These are phyloP conservation scores for Gynochthodes officinalis DNA, from an alignment of 257 asterid genomes.

Conservation along the genomic window DNA sequence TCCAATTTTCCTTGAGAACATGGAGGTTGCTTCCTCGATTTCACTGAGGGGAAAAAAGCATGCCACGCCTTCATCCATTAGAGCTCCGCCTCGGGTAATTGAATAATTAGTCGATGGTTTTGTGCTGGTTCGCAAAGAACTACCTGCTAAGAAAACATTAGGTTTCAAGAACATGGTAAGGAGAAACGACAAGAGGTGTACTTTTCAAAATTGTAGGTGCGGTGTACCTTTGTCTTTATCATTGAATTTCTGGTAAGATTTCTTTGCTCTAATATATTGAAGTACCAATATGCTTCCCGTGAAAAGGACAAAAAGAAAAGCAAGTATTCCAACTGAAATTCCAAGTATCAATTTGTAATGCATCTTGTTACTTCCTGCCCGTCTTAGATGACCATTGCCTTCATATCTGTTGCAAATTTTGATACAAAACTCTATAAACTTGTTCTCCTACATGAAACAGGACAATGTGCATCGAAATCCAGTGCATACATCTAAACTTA, in stretches of 20 bases:
- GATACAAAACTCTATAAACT: too few species aligned
- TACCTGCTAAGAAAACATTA: constrained; percentile 35
- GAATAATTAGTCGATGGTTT: constrained; percentile 47
- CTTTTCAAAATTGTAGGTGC: neutral
- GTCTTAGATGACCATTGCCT: constrained; percentile 65
- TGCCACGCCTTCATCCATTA: constrained; percentile 90
- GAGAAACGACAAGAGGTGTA: constrained; percentile 1
- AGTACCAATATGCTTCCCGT: constrained; percentile 48
- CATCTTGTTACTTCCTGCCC: constrained; percentile 30
- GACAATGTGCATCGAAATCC: neutral
- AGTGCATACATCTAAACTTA: neutral
- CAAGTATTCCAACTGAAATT: constrained; percentile 51
- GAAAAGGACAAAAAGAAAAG: constrained; percentile 53
- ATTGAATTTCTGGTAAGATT: constrained; percentile 29
- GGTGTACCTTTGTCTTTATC: constrained; percentile 37
- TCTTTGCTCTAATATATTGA: constrained; percentile 42
- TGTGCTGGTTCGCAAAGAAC: constrained; percentile 52
- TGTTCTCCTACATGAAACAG: too few species aligned
- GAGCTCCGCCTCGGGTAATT: constrained; percentile 62
- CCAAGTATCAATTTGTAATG: constrained; percentile 50
- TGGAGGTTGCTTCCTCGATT: constrained; percentile 72
- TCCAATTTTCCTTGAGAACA: constrained; percentile 70
- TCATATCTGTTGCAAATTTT: constrained; percentile 56
- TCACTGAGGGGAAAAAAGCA: constrained; percentile 72
- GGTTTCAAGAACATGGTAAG: constrained; percentile 2